Percentiles rank a stretch among this genome's conserved stretches.
These are phyloP conservation scores for Wallacemonas sp. DNA, from an alignment of 208 protist species.

Conservation along the genomic window DNA sequence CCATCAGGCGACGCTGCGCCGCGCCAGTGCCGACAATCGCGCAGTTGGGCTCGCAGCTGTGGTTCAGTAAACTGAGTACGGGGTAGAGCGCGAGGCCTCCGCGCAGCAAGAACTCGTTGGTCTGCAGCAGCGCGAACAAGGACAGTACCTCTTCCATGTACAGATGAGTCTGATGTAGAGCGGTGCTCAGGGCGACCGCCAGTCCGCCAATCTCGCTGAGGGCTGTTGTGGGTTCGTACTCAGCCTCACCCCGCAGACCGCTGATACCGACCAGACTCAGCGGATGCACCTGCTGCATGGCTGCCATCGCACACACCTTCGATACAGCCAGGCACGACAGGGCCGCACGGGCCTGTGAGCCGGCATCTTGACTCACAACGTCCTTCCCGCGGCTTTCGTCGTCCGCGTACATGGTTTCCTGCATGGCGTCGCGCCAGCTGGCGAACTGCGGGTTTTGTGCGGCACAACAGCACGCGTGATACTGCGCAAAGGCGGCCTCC, in stretches of 20 bases:
- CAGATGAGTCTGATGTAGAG: conserved; percentile 70
- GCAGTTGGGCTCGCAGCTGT: conserved; percentile 89
- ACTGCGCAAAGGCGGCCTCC: conserved; percentile 66
- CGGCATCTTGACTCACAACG: conserved; percentile 12
- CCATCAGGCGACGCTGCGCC: conserved; percentile 30
- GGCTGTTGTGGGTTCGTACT: conserved; percentile 77
- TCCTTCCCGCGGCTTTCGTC: conserved; percentile 3
- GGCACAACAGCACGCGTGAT: conserved; percentile 76
- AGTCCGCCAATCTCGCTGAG: conserved; percentile 73
- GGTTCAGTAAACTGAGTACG: conserved; percentile 73
- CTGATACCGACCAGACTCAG: conserved; percentile 48
- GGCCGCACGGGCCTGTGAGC: conserved; percentile 51
- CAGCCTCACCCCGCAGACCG: conserved; percentile 53
- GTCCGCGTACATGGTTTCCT: conserved; percentile 24
- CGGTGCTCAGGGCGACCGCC: conserved; percentile 52
- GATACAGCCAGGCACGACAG: conserved; percentile 70
- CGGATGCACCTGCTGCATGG: conserved; percentile 73
- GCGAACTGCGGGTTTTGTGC: conserved; percentile 52
- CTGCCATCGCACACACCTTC: conserved; percentile 80
- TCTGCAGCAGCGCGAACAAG: conserved; percentile 82
- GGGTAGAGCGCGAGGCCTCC: conserved; percentile 70
- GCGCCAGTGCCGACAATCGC: conserved; percentile 35
- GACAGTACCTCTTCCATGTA: conserved; percentile 88
- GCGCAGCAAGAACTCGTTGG: conserved; percentile 75
- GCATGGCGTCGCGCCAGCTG: conserved; percentile 52